Percentiles rank a stretch among this genome's conserved stretches.
phyloP scores from a whole-genome alignment of 2,329 filamentous ascomycete species.

The Sporothrix schenckii region DNA sequence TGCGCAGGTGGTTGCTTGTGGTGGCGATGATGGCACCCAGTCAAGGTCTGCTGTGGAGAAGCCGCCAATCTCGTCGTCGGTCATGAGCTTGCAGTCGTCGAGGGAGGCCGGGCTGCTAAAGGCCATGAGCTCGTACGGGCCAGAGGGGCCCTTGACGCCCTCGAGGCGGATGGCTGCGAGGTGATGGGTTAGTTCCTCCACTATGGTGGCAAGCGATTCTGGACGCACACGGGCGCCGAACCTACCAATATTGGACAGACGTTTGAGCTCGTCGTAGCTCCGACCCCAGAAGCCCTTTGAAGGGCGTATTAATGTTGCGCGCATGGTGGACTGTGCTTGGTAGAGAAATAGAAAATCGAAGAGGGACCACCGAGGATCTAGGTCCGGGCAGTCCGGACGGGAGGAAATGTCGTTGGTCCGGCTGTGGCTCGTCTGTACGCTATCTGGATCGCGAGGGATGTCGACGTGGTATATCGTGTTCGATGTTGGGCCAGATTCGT shows the following conservation, averaged over 20 bases:
- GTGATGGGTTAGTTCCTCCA: neutral
- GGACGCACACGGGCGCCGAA: neutral
- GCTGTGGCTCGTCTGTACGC: no score
- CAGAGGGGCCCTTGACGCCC: slow-evolving; percentile 65
- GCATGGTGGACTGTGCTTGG: slow-evolving; percentile 48
- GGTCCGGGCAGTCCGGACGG: neutral
- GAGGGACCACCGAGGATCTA: neutral
- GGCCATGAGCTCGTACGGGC: slow-evolving; percentile 65
- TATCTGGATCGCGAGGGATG: no score
- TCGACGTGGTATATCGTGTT: neutral
- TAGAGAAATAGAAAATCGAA: neutral
- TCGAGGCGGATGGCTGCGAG: slow-evolving; percentile 67
- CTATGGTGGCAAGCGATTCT: no score
- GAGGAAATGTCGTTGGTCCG: neutral
- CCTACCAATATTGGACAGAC: slow-evolving; percentile 59
- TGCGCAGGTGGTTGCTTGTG: neutral
- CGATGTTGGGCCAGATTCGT: neutral
- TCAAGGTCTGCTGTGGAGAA: slow-evolving; percentile 76
- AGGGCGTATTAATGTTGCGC: slow-evolving; percentile 48
- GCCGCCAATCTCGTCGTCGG: slow-evolving; percentile 83
- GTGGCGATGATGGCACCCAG: slow-evolving; percentile 50
- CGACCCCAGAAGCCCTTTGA: slow-evolving; percentile 60
- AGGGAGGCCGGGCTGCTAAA: slow-evolving; percentile 59
- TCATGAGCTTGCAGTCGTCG: slow-evolving; percentile 72
- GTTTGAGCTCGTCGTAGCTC: slow-evolving; percentile 63